Base-by-base conservation (phyloP, 495 filamentous ascomycete species). In the Annulohypoxylon bovei region DNA sequence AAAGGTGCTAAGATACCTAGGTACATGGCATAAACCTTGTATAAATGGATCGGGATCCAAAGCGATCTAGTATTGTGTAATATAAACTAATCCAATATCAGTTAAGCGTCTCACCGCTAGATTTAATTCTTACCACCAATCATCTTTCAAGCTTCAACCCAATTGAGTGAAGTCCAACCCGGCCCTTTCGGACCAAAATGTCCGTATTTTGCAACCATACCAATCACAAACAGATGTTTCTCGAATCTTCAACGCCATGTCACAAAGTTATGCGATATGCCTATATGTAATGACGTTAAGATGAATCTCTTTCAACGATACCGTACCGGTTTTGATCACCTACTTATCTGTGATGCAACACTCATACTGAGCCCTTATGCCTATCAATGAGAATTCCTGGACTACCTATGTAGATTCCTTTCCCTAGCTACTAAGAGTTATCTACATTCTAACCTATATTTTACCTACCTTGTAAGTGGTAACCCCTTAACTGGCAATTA, bases 181-280 rank as follows among this genome's bases (percentile, higher is more conserved):
- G 23, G 35, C 11, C 37, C 12, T 25, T 50, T 53, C 63, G 64
- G 64, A 60, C 46, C 37, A 67, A 54, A 60, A 53, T 11, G 35
- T 67, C 64, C 64, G 37, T 18, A 8, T 3, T n/a, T 16, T 40
- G 37, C n/a, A 40, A 40, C n/a, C 12, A 18, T 40, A 9, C 1
- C 4, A 2, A 40, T 40, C n/a, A 40, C n/a, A 12, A 18, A 16
- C 12, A 4, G 2, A 40, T 12, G 9, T 40, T 16, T 40, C 37
- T 3, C 37, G 37, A 4, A 40, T 40, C 37, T 16, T 18, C 32
- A 35, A 35, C 32, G 7, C 4, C 32, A 35, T 5, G 7, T 1
- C 4, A 35, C 7, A 5, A 1, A 35, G 7, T 35, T 35, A 35
- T 9, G 7, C 7, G 32, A 35, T 9, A 8, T 35, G 11, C 32